Evolutionary conservation across 2,329 filamentous ascomycete species (phyloP), one percentile per base, ranked within the genome.

Genomic region (Talaromyces sp.): DNA sequence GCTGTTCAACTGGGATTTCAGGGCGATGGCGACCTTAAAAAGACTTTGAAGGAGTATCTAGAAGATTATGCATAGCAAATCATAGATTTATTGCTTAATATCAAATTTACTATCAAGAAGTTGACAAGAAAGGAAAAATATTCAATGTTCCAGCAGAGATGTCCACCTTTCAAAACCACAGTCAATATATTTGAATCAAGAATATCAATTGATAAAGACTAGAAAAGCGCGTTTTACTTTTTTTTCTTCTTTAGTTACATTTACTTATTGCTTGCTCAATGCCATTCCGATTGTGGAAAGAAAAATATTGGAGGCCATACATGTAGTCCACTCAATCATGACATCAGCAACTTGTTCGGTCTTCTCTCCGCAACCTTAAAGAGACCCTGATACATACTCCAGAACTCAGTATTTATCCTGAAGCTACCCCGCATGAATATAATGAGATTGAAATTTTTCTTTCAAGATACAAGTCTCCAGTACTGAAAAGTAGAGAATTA

Each of bases 401-500:
- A 17, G 15, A 36, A 15, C 33, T 39, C 4, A n/a, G 6, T 39
- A 39, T n/a, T 39, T 39, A 39, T 39, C 36, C 36, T 39, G 17
- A 39, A n/a, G 36, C 15, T 39, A 39, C 36, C 36, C 36, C 36
- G 36, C 36, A 39, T 39, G 15, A n/a, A 39, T 39, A 39, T 7
- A 39, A 39, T 39, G 15, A 39, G 6, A 39, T n/a, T 8, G 6
- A n/a, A 39, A n/a, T n/a, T 39, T 39, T 13, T 6, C 6, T 39
- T 13, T n/a, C 17, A 39, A 2, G 6, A 15, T n/a, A n/a, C 36
- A 39, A 3, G 17, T 39, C 6, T 39, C 2, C 15, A 39, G 1
- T 5, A 15, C 15, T 39, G 9, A n/a, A 39, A n/a, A n/a, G n/a
- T n/a, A 39, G 36, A 39, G 8, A n/a, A 54, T 28, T 64, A 87